These are phyloP conservation scores for Dendrobium nobile DNA, from an alignment of 106 monocot species.

Conservation along the genomic window DNA sequence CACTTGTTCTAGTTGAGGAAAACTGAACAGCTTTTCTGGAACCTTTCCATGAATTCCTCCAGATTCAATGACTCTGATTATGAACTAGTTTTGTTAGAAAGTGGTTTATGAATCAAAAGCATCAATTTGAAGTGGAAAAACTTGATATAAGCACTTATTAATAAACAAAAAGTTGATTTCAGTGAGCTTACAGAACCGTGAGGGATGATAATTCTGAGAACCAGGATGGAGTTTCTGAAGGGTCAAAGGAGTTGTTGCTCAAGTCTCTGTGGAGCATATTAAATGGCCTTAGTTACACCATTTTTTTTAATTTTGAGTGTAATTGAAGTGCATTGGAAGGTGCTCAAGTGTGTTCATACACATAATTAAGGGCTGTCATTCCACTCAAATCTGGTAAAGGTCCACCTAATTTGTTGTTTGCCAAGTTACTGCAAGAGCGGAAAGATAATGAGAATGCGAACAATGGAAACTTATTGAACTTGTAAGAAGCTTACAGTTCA, in stretches of 20 bases:
- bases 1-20: conserved; percentile 56
- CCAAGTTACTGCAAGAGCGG: conserved; percentile 48
- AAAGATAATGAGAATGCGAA: background rate
- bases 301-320: background rate
- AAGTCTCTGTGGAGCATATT: conserved; percentile 43
- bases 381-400: conserved; percentile 57
- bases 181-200: conserved; percentile 51
- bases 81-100: background rate
- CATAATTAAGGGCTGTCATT: conserved; percentile 41
- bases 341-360: conserved; percentile 33
- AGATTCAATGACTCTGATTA: conserved; percentile 46
- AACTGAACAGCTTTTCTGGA: conserved; percentile 41
- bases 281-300: background rate
- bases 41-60: conserved; percentile 36
- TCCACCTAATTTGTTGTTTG: conserved; percentile 62
- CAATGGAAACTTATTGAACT: background rate
- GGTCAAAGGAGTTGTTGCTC: conserved; percentile 73
- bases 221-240: conserved; percentile 62
- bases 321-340: background rate
- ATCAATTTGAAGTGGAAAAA: background rate
- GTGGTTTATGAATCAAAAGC: background rate
- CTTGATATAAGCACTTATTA: background rate
- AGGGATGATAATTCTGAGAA: conserved; percentile 51
- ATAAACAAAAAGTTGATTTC: background rate
- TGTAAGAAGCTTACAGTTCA: conserved; percentile 39